Percentiles rank a stretch among this genome's conserved stretches.
These are phyloP conservation scores for Nelumbo lutea DNA, from an alignment of 164 flowering plant genomes.

Conservation along the genomic window DNA sequence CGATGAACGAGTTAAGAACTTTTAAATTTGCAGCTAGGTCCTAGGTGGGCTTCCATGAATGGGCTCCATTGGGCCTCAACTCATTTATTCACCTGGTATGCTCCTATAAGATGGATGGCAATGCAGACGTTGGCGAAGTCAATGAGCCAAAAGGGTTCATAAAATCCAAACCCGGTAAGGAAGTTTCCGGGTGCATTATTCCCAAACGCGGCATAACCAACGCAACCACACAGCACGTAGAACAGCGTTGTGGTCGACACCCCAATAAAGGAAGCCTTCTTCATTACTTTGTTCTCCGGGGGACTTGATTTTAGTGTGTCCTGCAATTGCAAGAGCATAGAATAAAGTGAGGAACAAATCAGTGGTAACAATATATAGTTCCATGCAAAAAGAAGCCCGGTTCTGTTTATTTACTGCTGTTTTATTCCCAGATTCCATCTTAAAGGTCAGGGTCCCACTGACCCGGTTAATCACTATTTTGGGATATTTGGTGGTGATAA, in stretches of 20 bases:
- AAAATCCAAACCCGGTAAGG: conserved; percentile 80
- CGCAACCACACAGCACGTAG: conserved; percentile 53
- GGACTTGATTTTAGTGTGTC: conserved; percentile 60
- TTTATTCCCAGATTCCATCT: no score
- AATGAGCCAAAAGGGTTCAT: conserved; percentile 76
- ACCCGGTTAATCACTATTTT: no score
- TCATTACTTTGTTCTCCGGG: conserved; percentile 63
- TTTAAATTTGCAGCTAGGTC: no score
- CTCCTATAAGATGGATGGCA: conserved; percentile 65
- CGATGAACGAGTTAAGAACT: no score
- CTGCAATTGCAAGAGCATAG: conserved; percentile 16
- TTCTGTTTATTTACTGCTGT: no score
- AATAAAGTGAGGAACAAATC: not conserved
- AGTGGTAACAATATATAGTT: not conserved
- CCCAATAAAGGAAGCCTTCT: conserved; percentile 42
- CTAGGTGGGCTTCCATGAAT: no score
- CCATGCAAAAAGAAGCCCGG: no score
- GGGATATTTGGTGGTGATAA: no score
- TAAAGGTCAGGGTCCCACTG: no score
- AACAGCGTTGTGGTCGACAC: conserved; percentile 44
- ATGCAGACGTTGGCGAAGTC: conserved; percentile 59
- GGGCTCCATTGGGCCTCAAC: no score
- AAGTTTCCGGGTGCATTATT: conserved; percentile 75
- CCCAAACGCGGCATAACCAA: conserved; percentile 86
- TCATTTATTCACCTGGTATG: conserved; percentile 50